Evolutionary conservation across 2,329 filamentous ascomycete genomes (phyloP).

Genomic region (Aspergillus melleus): DNA sequence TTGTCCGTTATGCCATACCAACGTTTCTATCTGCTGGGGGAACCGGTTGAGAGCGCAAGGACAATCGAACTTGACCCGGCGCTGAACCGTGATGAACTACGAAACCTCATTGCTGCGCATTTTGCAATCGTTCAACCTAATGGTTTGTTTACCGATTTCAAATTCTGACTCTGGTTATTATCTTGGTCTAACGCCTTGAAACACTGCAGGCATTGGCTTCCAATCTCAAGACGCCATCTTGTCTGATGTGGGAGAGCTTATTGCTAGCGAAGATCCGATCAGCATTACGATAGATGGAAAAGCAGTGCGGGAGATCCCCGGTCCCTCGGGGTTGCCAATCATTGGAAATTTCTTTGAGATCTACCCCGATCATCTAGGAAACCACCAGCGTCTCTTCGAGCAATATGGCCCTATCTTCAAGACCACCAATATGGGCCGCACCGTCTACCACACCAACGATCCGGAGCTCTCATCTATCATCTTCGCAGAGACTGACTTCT

Average conservation of each 20-base stretch:
- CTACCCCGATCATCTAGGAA: conserved; percentile 59
- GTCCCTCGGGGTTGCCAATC: conserved; percentile 30
- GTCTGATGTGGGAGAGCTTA: too few relatives aligned
- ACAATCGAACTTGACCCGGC: conserved; percentile 21
- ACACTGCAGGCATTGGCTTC: too few relatives aligned
- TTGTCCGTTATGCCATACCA: too few relatives aligned
- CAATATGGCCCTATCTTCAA: conserved; percentile 55
- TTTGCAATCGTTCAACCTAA: conserved; percentile 29
- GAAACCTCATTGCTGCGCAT: conserved; percentile 24
- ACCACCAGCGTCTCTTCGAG: conserved; percentile 56
- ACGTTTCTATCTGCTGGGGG: too few relatives aligned
- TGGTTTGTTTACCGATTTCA: conserved; percentile 9
- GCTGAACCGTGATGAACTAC: conserved; percentile 18
- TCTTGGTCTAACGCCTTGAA: too few relatives aligned
- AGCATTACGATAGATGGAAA: too few relatives aligned
- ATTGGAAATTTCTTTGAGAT: conserved; percentile 57
- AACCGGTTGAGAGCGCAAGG: background rate
- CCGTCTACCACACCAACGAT: conserved; percentile 54
- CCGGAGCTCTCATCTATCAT: conserved; percentile 49
- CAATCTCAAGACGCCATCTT: too few relatives aligned
- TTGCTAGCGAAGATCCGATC: too few relatives aligned
- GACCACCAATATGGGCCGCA: conserved; percentile 54
- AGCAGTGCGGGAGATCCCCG: conserved; percentile 5
- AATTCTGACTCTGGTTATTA: too few relatives aligned
- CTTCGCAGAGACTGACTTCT: conserved; percentile 53